Evolutionary conservation across 257 asterid species (phyloP).

Genomic region (Lithospermum erythrorhizon): DNA sequence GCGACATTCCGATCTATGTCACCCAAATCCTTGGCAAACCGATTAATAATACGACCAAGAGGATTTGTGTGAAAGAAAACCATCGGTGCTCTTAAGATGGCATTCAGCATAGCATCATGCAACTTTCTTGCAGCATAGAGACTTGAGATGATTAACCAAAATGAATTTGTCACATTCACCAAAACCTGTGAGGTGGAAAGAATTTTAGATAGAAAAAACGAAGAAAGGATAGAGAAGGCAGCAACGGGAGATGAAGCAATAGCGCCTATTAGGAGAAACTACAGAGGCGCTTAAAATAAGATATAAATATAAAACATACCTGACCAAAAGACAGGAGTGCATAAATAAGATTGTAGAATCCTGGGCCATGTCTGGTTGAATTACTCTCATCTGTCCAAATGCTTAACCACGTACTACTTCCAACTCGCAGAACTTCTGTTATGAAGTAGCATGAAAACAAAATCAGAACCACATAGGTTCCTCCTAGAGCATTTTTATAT

Average conservation of each 20-base stretch:
- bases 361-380: conserved; percentile 33
- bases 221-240: conserved; percentile 5
- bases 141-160: conserved; percentile 91
- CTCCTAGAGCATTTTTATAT: conserved; percentile 75
- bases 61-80: conserved; percentile 96
- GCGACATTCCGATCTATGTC: conserved; percentile 93
- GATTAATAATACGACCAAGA: conserved; percentile 82
- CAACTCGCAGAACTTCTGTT: conserved; percentile 68
- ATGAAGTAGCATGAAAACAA: conserved; percentile 47
- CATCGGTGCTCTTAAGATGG: conserved; percentile 96
- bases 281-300: neutral
- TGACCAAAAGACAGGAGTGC: conserved; percentile 58
- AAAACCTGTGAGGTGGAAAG: conserved; percentile 41
- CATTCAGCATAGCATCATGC: conserved; percentile 65
- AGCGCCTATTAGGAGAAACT: neutral
- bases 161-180: conserved; percentile 64
- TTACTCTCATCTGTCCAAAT: conserved; percentile 77
- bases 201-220: neutral
- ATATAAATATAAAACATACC: conserved; percentile 14
- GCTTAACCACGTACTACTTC: conserved; percentile 93
- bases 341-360: conserved; percentile 70
- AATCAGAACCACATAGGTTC: conserved; percentile 68
- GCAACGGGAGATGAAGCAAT: neutral
- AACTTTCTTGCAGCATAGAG: conserved; percentile 75
- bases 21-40: conserved; percentile 89